Conservation (phyloP, 139 green algal species). For the Chlorella sp. region DNA sequence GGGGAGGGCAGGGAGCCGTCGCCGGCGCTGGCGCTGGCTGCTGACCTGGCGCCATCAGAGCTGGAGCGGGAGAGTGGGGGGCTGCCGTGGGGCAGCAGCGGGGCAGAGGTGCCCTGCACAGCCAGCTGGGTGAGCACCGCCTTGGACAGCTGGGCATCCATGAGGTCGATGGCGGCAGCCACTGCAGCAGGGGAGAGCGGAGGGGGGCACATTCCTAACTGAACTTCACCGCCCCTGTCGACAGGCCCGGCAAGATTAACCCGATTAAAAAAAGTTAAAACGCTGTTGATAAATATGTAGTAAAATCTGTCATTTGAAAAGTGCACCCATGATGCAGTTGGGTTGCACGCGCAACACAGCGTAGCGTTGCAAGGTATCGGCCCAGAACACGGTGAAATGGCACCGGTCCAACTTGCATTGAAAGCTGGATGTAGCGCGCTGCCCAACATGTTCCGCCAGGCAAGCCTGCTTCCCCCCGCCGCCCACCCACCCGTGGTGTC, state of each 20-base stretch:
- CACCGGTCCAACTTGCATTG: too few species aligned
- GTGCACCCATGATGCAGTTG: too few species aligned
- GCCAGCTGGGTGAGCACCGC: conserved; percentile 16
- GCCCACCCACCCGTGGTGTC: background rate
- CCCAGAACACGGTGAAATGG: too few species aligned
- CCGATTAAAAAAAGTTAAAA: too few species aligned
- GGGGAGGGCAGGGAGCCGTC: background rate
- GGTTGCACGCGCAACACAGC: too few species aligned
- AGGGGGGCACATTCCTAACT: background rate
- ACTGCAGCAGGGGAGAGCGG: background rate
- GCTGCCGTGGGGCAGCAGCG: background rate
- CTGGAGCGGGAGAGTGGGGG: background rate
- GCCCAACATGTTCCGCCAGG: too few species aligned
- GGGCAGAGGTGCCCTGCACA: background rate
- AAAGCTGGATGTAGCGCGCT: too few species aligned
- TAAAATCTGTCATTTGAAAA: too few species aligned
- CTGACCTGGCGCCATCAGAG: background rate
- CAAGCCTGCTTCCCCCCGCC: background rate
- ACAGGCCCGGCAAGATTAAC: too few species aligned
- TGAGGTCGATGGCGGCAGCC: background rate
- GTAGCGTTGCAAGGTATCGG: too few species aligned
- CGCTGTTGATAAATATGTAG: too few species aligned
- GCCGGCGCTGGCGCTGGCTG: background rate
- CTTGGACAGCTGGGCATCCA: conserved; percentile 1
- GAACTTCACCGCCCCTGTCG: background rate